Evolutionary conservation across 805 yeast species (phyloP), one percentile per base, ranked within the genome.

Genomic region (Cyberlindnera euphorbiae): DNA sequence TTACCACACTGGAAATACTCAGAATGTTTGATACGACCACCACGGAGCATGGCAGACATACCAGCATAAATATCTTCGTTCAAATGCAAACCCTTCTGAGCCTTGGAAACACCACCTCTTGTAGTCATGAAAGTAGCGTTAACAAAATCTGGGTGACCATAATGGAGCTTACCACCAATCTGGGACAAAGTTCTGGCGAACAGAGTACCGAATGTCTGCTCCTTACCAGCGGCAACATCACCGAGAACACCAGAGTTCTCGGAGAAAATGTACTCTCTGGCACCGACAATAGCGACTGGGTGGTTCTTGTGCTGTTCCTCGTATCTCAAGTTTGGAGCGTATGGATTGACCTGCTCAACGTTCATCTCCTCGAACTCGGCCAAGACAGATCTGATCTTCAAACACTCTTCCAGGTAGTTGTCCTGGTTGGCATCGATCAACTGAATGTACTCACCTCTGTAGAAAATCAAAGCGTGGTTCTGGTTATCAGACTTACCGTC

Each of bases 11-110:
- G 94, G 64, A 77, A 80, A 59, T 82, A 83, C 57, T 83, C 94
- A 68, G 88, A 80, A 58, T 83, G 93, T 66, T 83, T 83, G 54
- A 83, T 83, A 64, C 88, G 74, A 53, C 94, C 94, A 65, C 94
- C 94, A 65, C 94, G 77, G 47, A 79, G 69, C 48, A 82, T 49
- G 16, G 87, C 90, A 53, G 73, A 82, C 88, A 83, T 83, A 64
- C 93, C 94, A 48, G 93, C 93, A 53, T 82, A 83, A 50, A 83
- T 82, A 75, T 83, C 94, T 68, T 83, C 94, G 63, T 83, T 83
- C 63, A 83, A 71, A 64, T 83, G 93, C 50, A 83, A 68, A 46
- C 93, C 93, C 60, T 81, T 82, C 62, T 83, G 94, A 39, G 93
- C 90, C 56, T 83, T 83, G 10, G 93, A 82, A 36, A 83, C 78